These are phyloP conservation scores for Botrytis sinoallii DNA, from an alignment of 2,329 filamentous ascomycete species.

Conservation along the genomic window DNA sequence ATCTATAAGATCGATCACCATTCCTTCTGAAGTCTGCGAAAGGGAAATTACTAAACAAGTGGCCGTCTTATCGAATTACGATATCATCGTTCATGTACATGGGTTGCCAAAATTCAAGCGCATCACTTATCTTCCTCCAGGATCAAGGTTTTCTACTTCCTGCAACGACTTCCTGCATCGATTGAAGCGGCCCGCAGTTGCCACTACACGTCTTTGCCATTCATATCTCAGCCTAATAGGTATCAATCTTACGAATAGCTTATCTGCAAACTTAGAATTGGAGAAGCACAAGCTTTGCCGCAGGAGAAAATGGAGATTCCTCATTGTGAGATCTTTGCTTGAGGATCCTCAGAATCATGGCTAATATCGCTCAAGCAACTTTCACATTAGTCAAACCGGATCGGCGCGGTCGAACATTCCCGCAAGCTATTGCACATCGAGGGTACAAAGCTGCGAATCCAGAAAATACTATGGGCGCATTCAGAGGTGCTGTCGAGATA, in stretches of 20 bases:
- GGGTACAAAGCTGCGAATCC: constrained; percentile 75
- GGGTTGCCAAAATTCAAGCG: background rate
- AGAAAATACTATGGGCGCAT: constrained; percentile 83
- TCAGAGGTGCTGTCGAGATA: constrained; percentile 67
- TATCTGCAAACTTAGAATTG: background rate
- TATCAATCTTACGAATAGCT: background rate
- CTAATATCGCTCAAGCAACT: constrained; percentile 27
- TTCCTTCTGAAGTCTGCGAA: background rate
- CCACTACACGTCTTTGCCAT: background rate
- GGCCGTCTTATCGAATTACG: background rate
- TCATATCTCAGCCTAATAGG: background rate
- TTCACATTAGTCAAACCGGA: constrained; percentile 31
- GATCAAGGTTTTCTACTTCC: constrained; percentile 8
- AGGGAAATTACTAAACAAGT: background rate
- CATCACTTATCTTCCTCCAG: background rate
- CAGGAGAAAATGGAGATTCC: constrained; percentile 19
- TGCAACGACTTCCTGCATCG: background rate
- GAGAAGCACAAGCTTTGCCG: constrained; percentile 16
- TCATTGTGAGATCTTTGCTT: constrained; percentile 7
- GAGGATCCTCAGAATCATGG: background rate
- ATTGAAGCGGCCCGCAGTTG: constrained; percentile 2
- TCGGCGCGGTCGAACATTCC: constrained; percentile 38
- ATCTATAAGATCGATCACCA: background rate
- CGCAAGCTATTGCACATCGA: constrained; percentile 74
- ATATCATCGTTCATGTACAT: background rate